Base-by-base conservation (phyloP, 805 yeast genomes). In the Helenozyma rhizophorensis region DNA sequence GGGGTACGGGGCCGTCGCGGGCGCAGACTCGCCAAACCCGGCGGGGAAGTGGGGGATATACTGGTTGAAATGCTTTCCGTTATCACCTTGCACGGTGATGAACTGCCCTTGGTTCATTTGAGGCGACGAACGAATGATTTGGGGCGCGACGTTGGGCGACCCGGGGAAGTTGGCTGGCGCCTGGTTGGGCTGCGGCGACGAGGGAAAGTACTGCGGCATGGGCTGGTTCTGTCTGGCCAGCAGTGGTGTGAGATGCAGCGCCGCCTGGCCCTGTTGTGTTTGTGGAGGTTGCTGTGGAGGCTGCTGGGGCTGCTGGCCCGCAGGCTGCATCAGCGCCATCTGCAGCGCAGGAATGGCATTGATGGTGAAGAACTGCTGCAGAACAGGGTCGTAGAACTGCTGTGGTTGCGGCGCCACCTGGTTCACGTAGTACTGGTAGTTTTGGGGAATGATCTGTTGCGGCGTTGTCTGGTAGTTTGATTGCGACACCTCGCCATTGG, bases 341-440 rank as follows among this genome's bases (percentile, higher is more conserved):
- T 51, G 54, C 23, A 40, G 48, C 4, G 58, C 60, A n/a, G 56
- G 47, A 18, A 51, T 47, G 11, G 68, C 68, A 17, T 63, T 57
- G 25, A 65, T 50, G 9, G 65, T 65, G 37, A 52, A 65, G 36
- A 59, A 65, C 38, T 64, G 70, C 45, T 65, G 70, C 49, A 60
- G 68, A 6, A 62, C 62, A 1, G 71, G 71, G 37, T 65, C 70
- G 42, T 63, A 66, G 35, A 60, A 62, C 38, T 60, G 68, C 40
- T 62, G 70, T 4, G 64, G 58, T 37, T 54, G 66, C 37, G 40
- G 58, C 23, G 48, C 40, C 8, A 39, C 45, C 34, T 45, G 52
- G 31, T 48, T 36, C 21, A 52, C 34, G 27, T 48, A 44, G 34
- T 49, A 44, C 47, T 49, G 58, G 35, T 44, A 45, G 34, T 39